Base-by-base conservation (phyloP, 108 stramenopile genomes). In the Cyclotella choctawhatcheeana region DNA sequence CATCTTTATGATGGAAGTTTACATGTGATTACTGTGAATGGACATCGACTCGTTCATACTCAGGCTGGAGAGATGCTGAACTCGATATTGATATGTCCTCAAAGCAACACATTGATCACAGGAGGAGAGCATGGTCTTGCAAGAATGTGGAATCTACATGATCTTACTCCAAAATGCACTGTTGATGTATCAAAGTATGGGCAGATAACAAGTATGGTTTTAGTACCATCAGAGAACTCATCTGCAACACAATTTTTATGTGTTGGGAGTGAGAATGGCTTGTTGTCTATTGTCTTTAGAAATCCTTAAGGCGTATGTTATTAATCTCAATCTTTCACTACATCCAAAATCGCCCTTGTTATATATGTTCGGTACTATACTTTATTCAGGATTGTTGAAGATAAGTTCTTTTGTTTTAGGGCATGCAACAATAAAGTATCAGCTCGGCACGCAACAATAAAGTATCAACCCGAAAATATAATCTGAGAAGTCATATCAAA, bases 251-350 rank as follows among this genome's bases (percentile, higher is more conserved):
- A 94, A 58, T 86, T 84, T 73, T 61, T 94, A n/a, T 88, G 88
- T 62, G 77, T 94, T 67, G 93, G 93, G 16, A 91, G 87, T 51
- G 79, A 82, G 32, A 89, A 94, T 73, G 93, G 93, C 0, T 77
- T 84, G 77, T 65, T 91, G 44, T 89, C 89, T 0, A 74, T 94
- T 58, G 87, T 91, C 31, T 81, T 44, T 25, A 81, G 63, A 60
- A 64, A n/a, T n/a, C n/a, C n/a, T n/a, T n/a, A n/a, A n/a, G n/a
- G n/a, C n/a, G n/a, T n/a, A n/a, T n/a, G n/a, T n/a, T n/a, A n/a
- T n/a, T n/a, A n/a, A n/a, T n/a, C n/a, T n/a, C n/a, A n/a, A n/a
- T n/a, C n/a, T n/a, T n/a, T n/a, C n/a, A n/a, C n/a, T n/a, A n/a
- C n/a, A n/a, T n/a, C n/a, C n/a, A n/a, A n/a, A n/a, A n/a, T n/a